Evolutionary conservation across 495 filamentous ascomycete species (phyloP).

Genomic region (Daldinia childiae): DNA sequence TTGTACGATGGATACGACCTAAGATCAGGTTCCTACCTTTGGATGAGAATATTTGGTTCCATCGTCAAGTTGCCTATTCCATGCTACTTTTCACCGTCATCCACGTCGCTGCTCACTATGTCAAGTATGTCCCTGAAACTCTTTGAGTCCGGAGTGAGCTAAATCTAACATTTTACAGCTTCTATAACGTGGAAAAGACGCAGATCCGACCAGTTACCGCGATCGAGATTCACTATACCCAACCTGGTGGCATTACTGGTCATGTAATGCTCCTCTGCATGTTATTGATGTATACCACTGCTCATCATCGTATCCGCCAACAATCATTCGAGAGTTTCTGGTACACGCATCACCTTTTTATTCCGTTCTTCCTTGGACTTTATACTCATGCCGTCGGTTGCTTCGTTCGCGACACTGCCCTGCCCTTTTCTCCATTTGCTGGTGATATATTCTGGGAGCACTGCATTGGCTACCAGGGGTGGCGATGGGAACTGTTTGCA

Average conservation of each 20-base stretch:
- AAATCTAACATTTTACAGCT: conserved; percentile 64
- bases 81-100: conserved; percentile 83
- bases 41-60: conserved; percentile 96
- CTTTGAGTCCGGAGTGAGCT: not conserved
- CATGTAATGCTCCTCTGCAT: conserved; percentile 99
- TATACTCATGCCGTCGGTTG: conserved; percentile 97
- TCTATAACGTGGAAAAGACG: conserved; percentile 91
- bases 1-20: conserved; percentile 83
- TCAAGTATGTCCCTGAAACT: conserved; percentile 75
- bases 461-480: conserved; percentile 95
- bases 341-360: conserved; percentile 98
- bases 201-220: conserved; percentile 84
- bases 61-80: conserved; percentile 92
- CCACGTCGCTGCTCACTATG: conserved; percentile 85
- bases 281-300: conserved; percentile 97
- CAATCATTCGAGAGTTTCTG: conserved; percentile 98
- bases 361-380: conserved; percentile 91
- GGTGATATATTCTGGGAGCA: conserved; percentile 85
- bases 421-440: conserved; percentile 84
- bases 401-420: conserved; percentile 83
- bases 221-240: conserved; percentile 91
- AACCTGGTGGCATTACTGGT: conserved; percentile 91
- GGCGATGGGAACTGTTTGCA: conserved; percentile 95
- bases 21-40: conserved; percentile 89
- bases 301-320: conserved; percentile 91